Base-by-base conservation (phyloP, 2,329 filamentous ascomycete species). In the Didymella keratinophila region DNA sequence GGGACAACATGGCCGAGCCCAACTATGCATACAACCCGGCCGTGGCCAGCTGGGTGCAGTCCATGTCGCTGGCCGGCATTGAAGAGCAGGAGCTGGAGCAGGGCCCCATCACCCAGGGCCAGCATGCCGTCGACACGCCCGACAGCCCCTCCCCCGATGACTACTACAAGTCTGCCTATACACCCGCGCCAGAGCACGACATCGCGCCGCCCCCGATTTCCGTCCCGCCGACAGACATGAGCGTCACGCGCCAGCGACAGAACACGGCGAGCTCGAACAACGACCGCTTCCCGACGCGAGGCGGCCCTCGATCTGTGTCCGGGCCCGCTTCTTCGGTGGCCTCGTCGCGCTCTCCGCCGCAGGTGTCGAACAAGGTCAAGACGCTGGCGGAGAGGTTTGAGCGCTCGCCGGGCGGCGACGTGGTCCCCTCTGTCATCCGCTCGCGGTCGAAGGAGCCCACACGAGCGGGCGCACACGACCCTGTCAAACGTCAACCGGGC, bases 341-440 rank as follows among this genome's bases (percentile, higher is more conserved):
- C 42, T 57, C 71, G 5, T 51, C 65, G 27, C 49, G 66, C 66
- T 48, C 69, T 36, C 58, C 64, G 58, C 51, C 71, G 43, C 46
- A 64, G n/a, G 47, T 62, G 34, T 59, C 72, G 60, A 56, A 71
- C 71, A 73, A 74, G 25, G 76, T 78, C 39, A 75, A 65, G 62
- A 74, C 69, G 36, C 70, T 78, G 42, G 74, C 75, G 1, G 71
- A 76, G 59, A 66, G 72, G 25, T 78, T 78, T 59, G 74, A 76
- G 58, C 72, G 72, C 20, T 67, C 73, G 14, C 62, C 72, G 20
- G 67, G 70, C 16, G 58, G 63, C 57, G 65, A 68, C 21, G 61
- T 65, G 11, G 56, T 61, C n/a, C 66, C 58, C 57, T 57, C 66
- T 2, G 60, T 62, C 11, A 60, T 66, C 43, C 66, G 66, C 53